phyloP scores from a whole-genome alignment of 2,329 filamentous ascomycete species.

The Beauveria australis region DNA sequence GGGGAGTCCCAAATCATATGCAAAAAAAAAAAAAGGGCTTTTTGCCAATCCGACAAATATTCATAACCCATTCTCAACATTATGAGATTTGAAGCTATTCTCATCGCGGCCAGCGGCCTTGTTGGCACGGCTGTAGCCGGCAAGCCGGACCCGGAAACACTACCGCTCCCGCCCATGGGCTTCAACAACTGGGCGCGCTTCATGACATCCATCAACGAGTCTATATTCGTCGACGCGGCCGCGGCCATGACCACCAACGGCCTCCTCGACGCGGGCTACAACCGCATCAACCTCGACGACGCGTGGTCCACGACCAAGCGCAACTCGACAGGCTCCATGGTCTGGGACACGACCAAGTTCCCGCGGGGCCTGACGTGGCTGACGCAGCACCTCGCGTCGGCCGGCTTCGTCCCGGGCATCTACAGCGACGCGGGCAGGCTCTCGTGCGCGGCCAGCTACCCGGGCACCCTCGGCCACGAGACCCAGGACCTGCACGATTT shows the following conservation, averaged over 20 bases:
- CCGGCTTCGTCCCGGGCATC: constrained; percentile 34
- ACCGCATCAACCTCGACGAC: constrained; percentile 35
- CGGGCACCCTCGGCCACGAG: constrained; percentile 33
- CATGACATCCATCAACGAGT: constrained; percentile 38
- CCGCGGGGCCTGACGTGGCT: constrained; percentile 35
- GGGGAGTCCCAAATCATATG: too few relatives aligned
- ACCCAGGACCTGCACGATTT: constrained; percentile 32
- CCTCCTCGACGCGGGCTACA: constrained; percentile 25
- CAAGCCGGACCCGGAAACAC: not conserved
- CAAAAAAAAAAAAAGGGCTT: too few relatives aligned
- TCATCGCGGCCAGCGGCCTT: not conserved
- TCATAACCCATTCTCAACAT: too few relatives aligned
- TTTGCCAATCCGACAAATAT: too few relatives aligned
- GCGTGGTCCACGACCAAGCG: constrained; percentile 32
- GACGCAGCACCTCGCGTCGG: constrained; percentile 25
- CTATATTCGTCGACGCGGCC: constrained; percentile 37
- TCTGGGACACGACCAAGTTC: constrained; percentile 33
- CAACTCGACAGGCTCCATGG: constrained; percentile 27
- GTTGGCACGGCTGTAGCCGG: not conserved
- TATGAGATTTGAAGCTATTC: not conserved
- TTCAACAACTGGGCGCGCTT: constrained; percentile 44
- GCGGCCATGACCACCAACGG: constrained; percentile 34
- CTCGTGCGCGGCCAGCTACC: constrained; percentile 33
- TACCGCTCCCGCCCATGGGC: constrained; percentile 35
- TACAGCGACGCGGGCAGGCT: constrained; percentile 35